A percentile compares a stretch with the other conserved stretches of the same genome.
Conservation (phyloP, 306 rosid species). For the Citrullus mucosospermus region DNA sequence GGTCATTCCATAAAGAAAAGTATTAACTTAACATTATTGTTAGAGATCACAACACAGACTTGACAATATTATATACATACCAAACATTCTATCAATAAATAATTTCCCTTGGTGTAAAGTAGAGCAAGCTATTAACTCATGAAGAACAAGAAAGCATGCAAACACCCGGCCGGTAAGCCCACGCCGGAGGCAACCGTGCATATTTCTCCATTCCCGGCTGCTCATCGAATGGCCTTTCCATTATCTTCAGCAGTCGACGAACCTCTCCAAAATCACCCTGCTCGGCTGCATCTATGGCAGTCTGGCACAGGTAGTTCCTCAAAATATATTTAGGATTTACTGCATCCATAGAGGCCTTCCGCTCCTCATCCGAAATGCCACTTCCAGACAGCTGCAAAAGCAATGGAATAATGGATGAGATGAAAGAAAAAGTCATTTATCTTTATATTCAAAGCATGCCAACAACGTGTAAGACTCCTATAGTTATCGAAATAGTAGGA, state of each 20-base stretch:
- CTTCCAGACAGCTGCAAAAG: conserved; percentile 62
- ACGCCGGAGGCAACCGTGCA: conserved; percentile 96
- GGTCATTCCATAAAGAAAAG: background rate
- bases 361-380: conserved; percentile 64
- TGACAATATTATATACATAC: conserved; percentile 2
- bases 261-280: conserved; percentile 83
- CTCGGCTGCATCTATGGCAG: conserved; percentile 94
- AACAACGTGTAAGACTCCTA: background rate
- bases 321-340: conserved; percentile 87
- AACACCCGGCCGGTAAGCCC: conserved; percentile 99
- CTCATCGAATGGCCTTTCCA: conserved; percentile 85
- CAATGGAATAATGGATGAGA: background rate
- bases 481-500: no score
- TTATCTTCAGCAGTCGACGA: conserved; percentile 57
- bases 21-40: background rate
- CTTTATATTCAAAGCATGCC: background rate
- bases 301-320: conserved; percentile 92
- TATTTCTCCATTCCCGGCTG: conserved; percentile 99
- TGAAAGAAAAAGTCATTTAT: background rate
- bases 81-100: background rate
- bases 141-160: conserved; percentile 99
- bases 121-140: conserved; percentile 24
- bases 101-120: background rate
- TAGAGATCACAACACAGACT: background rate
- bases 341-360: conserved; percentile 63